A percentile compares a stretch with the other conserved stretches of the same genome.
Conservation (phyloP, 108 stramenopile genomes). For the Fragilaria crotonensis region DNA sequence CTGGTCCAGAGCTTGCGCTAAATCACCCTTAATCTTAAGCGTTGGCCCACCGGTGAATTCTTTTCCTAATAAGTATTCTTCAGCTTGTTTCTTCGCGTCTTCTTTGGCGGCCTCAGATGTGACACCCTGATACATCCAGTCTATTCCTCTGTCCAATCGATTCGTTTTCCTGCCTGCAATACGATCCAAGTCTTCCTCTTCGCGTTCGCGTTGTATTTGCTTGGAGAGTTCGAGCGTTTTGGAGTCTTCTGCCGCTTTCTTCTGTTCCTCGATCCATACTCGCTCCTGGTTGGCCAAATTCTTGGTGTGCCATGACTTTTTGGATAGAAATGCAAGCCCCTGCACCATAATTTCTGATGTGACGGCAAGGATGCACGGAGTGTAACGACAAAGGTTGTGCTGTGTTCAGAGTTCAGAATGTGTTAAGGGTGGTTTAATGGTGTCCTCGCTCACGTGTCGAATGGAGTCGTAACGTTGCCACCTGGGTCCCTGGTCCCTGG, state of each 20-base stretch:
- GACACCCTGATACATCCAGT: conserved; percentile 89
- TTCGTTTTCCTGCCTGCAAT: conserved; percentile 57
- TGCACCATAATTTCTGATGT: too few relatives aligned
- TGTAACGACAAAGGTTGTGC: too few relatives aligned
- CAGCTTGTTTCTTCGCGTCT: conserved; percentile 57
- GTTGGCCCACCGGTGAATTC: conserved; percentile 47
- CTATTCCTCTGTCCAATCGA: conserved; percentile 71
- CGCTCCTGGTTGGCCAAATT: conserved; percentile 92
- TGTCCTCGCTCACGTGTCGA: too few relatives aligned
- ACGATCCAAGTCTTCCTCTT: conserved; percentile 81
- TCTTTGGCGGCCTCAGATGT: conserved; percentile 35
- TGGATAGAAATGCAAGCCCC: conserved; percentile 85
- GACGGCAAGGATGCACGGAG: too few relatives aligned
- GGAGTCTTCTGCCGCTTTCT: conserved; percentile 65
- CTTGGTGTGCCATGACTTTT: conserved; percentile 93
- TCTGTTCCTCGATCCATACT: conserved; percentile 93
- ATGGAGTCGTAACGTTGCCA: too few relatives aligned
- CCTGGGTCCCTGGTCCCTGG: too few relatives aligned
- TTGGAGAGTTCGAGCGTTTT: conserved; percentile 79
- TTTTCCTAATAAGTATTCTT: conserved; percentile 90
- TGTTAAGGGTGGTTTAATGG: too few relatives aligned
- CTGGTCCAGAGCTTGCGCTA: conserved; percentile 52
- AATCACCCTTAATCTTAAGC: conserved; percentile 36
- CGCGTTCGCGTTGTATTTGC: conserved; percentile 88
- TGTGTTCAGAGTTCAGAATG: too few relatives aligned